Evolutionary conservation across 73 alveolate genomes (phyloP), one percentile per base, ranked within the genome.

Genomic region (Symbiodinium natans): DNA sequence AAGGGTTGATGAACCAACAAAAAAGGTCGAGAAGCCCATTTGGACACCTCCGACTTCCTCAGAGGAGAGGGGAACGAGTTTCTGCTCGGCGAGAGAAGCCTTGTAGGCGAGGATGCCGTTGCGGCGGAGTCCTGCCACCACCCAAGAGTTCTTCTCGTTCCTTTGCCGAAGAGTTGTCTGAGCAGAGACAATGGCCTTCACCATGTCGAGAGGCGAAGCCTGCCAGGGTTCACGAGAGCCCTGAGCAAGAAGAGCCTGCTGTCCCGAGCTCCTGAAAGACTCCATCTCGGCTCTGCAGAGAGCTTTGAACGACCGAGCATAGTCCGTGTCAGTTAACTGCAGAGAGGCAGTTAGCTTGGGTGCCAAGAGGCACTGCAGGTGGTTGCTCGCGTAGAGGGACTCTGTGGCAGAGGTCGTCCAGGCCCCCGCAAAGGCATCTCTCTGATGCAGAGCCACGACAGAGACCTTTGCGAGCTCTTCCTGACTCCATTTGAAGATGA

Each of bases 21-120:
- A 43, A n/a, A 11, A 33, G 2, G 48, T 11, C 8, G 46, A 41
- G 36, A 43, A 74, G 4, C 85, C 85, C 27, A 33, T 41, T 3
- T 41, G 48, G 36, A 33, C 8, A 29, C 27, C 43, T 11, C 25
- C 85, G 36, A 43, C 85, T 25, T 13, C 25, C 36, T 74, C 85
- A 5, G 8, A 41, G 7, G 41, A 7, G 25, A 74, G 48, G 10
- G 85, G 85, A 13, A 11, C 10, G 48, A 74, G 8, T 43, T 74
- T 29, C 11, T 43, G 48, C n/a, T 41, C 41, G 8, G 6, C 19
- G 48, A 27, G 43, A 25, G n/a, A 41, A 25, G 85, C 48, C 85
- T 74, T 27, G 85, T 74, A 74, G 6, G 85, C 85, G 48, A 74
- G 85, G 25, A 74, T 74, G 46, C 85, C 85, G 23, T 74, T 74